These are phyloP conservation scores for Syzygium jambos DNA, from an alignment of 345 rosid species.

Conservation along the genomic window DNA sequence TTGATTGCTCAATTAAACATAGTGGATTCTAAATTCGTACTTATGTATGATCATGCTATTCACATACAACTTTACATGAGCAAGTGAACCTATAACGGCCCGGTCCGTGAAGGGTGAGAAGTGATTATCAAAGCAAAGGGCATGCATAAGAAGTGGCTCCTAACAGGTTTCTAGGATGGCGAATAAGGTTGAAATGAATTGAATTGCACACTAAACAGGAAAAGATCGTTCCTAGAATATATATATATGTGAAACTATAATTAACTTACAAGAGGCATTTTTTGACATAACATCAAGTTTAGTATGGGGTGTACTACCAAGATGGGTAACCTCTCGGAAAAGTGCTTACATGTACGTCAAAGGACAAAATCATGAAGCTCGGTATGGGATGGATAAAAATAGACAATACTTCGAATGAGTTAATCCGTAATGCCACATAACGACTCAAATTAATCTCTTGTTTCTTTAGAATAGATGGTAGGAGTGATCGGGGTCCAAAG, in stretches of 20 bases:
- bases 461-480: not conserved
- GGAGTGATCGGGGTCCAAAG: not conserved
- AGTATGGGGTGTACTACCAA: not conserved
- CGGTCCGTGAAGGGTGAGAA: fast-evolving
- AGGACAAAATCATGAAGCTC: not conserved
- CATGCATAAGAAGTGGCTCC: not conserved
- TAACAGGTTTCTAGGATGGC: not conserved
- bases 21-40: not conserved
- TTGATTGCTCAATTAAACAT: not conserved
- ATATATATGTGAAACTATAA: not conserved
- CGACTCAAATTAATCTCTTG: not conserved
- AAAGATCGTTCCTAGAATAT: not conserved
- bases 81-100: not conserved
- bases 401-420: not conserved
- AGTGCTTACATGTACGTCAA: not conserved
- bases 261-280: not conserved
- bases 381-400: not conserved
- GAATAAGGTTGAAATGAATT: not conserved
- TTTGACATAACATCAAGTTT: not conserved
- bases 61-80: not conserved
- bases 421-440: not conserved
- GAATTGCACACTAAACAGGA: not conserved
- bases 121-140: not conserved
- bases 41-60: not conserved
- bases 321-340: not conserved